Percentiles rank a stretch among this genome's conserved stretches.
phyloP scores from a whole-genome alignment of 768 basidiomycete genomes.

The Saitozyma sp. region DNA sequence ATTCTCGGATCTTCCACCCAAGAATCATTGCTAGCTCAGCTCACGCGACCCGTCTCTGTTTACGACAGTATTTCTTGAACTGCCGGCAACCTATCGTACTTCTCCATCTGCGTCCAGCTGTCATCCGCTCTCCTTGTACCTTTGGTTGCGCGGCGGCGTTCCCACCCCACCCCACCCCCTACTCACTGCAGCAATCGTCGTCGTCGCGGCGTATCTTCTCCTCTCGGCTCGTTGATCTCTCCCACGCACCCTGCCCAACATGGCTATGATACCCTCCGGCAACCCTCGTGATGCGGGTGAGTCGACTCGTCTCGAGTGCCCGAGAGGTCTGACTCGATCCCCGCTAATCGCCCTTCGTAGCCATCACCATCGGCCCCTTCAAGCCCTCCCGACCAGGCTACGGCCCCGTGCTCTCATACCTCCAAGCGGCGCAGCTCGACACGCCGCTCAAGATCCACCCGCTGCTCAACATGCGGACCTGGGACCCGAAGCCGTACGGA shows the following conservation, averaged over 20 bases:
- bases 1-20: too few species aligned
- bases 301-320: neutral
- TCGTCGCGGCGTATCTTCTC: neutral
- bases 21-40: too few species aligned
- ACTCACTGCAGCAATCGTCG: neutral
- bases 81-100: too few species aligned
- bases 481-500: constrained; percentile 51
- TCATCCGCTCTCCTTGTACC: neutral
- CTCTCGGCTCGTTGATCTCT: neutral
- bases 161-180: neutral
- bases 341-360: constrained; percentile 6
- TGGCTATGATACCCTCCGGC: constrained; percentile 36
- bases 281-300: constrained; percentile 35
- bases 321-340: neutral
- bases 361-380: constrained; percentile 48
- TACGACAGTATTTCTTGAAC: too few species aligned
- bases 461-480: constrained; percentile 45
- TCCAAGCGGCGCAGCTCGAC: constrained; percentile 48
- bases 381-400: constrained; percentile 49
- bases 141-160: neutral
- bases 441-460: constrained; percentile 49
- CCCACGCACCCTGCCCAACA: constrained; percentile 4
- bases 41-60: too few species aligned
- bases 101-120: neutral
- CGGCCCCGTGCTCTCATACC: constrained; percentile 50